phyloP scores from a whole-genome alignment of 441 rosid species.

The Flueggea neowawraea region DNA sequence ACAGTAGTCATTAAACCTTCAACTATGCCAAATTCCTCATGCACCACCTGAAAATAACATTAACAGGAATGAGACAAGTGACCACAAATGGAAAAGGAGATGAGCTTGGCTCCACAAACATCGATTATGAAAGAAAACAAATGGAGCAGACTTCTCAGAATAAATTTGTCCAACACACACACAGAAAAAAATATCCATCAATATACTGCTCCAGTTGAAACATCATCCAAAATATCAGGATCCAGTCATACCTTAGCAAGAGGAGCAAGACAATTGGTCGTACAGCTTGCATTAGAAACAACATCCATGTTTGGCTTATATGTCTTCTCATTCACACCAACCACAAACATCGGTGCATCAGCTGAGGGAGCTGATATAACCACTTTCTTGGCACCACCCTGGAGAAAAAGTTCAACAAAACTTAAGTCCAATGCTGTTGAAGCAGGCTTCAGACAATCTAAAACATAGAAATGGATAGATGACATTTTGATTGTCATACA shows the following conservation, averaged over 20 bases:
- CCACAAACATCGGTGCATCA: constrained; percentile 99
- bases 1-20: constrained; percentile 99
- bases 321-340: constrained; percentile 88
- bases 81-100: background rate
- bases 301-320: constrained; percentile 86
- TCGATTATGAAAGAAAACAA: background rate
- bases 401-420: constrained; percentile 17
- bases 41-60: constrained; percentile 66
- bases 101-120: background rate
- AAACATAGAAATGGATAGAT: background rate
- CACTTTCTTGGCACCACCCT: constrained; percentile 98
- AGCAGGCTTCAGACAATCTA: too few species aligned
- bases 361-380: constrained; percentile 98
- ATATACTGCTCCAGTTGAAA: constrained; percentile 1
- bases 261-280: constrained; percentile 99
- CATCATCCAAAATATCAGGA: constrained; percentile 6
- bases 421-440: constrained; percentile 2
- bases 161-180: background rate
- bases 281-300: constrained; percentile 99
- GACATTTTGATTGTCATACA: background rate
- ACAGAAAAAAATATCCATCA: background rate
- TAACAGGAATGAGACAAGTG: background rate
- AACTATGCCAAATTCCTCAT: constrained; percentile 91
- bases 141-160: background rate
- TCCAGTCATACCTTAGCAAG: constrained; percentile 82